phyloP scores from a whole-genome alignment of 148 eudicot species.

The Fagopyrum esculentum region DNA sequence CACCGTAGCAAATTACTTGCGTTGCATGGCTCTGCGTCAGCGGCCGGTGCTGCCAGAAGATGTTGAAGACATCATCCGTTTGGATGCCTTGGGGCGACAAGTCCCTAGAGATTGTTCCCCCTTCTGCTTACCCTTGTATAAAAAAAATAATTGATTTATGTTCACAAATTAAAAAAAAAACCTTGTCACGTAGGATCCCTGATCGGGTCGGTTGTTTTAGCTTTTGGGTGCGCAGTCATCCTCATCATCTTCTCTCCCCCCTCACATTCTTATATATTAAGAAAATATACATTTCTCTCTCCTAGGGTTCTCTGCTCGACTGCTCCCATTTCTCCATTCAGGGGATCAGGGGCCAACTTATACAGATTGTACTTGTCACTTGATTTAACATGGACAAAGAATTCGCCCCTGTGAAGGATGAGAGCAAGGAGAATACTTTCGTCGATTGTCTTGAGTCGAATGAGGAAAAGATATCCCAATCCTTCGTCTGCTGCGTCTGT shows the following conservation, averaged over 20 bases:
- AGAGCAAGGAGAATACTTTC: slow-evolving; percentile 6
- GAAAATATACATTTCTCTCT: neutral
- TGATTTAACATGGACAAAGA: neutral
- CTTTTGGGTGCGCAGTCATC: too few relatives aligned
- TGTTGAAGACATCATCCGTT: too few relatives aligned
- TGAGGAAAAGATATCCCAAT: slow-evolving; percentile 36
- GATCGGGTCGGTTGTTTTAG: too few relatives aligned
- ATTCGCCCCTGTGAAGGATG: neutral
- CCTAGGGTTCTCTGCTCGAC: slow-evolving; percentile 4
- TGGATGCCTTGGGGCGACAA: too few relatives aligned
- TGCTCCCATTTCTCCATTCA: neutral
- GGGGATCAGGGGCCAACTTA: neutral
- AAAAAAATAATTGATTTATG: too few relatives aligned
- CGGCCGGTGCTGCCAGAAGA: too few relatives aligned
- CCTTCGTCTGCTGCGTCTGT: slow-evolving; percentile 64
- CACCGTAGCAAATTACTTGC: too few relatives aligned
- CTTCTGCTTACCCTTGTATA: too few relatives aligned
- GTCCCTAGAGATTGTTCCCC: too few relatives aligned
- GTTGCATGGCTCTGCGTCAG: too few relatives aligned
- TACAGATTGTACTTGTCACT: neutral
- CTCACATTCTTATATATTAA: neutral
- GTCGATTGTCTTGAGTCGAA: slow-evolving; percentile 17
- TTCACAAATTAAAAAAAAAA: too few relatives aligned
- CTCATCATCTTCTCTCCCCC: neutral
- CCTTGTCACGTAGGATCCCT: too few relatives aligned